Percentiles rank a stretch among this genome's conserved stretches.
Evolutionary conservation across 352 stramenopile genomes (phyloP).

Genomic region (Phytophthora nicotianae): DNA sequence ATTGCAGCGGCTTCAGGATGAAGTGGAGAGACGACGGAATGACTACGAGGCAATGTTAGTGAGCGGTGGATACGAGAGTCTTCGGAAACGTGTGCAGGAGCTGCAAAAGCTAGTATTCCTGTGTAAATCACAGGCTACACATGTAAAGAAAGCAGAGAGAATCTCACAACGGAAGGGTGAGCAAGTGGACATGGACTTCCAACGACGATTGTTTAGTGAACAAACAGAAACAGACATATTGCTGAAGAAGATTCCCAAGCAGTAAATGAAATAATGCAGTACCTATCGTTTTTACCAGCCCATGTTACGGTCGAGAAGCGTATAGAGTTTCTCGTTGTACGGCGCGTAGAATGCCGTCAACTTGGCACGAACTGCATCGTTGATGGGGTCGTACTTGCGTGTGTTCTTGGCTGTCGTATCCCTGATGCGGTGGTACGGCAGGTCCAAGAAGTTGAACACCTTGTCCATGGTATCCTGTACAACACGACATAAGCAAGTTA

Average conservation of each 20-base stretch:
- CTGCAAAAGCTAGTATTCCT: constrained; percentile 75
- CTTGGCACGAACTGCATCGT: constrained; percentile 52
- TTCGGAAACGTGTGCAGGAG: constrained; percentile 64
- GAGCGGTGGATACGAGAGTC: constrained; percentile 48
- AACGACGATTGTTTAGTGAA: constrained; percentile 50
- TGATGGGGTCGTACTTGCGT: constrained; percentile 83
- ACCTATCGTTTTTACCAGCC: background rate
- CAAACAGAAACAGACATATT: constrained; percentile 72
- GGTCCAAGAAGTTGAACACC: constrained; percentile 85
- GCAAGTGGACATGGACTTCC: constrained; percentile 39
- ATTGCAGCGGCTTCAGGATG: constrained; percentile 39
- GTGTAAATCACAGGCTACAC: constrained; percentile 57
- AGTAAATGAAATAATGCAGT: constrained; percentile 12
- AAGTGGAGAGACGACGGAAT: constrained; percentile 30
- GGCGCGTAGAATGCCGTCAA: constrained; percentile 80
- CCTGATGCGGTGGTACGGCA: constrained; percentile 83
- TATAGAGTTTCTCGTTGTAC: constrained; percentile 83
- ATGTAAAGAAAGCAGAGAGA: constrained; percentile 48
- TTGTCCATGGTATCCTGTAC: constrained; percentile 72
- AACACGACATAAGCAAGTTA: constrained; percentile 20
- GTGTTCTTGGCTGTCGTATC: constrained; percentile 89
- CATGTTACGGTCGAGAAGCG: constrained; percentile 52
- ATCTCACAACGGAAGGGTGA: constrained; percentile 38
- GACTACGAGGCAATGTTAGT: constrained; percentile 52
- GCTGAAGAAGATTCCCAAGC: constrained; percentile 44